Evolutionary conservation across 345 rosid species (phyloP).

Genomic region (Geranium brycei): DNA sequence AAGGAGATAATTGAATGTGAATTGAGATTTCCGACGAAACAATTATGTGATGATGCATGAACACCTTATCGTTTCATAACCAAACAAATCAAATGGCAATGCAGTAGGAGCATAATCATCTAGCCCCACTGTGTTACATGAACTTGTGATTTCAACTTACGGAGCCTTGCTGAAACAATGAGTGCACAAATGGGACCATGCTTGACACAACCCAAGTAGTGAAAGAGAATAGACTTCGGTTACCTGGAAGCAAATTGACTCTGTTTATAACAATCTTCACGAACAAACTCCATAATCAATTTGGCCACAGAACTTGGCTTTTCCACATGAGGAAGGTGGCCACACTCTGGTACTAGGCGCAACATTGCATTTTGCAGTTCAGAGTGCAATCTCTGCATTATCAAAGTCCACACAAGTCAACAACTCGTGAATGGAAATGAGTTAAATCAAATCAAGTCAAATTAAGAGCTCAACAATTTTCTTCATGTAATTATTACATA

Average conservation of each 20-base stretch:
- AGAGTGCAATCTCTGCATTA: constrained; percentile 52
- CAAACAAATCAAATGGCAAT: too few species aligned
- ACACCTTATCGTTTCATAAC: background rate
- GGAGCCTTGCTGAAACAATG: background rate
- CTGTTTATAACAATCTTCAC: constrained; percentile 28
- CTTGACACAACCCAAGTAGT: background rate
- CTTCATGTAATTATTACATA: too few species aligned
- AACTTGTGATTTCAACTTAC: background rate
- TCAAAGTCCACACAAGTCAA: background rate
- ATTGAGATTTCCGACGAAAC: too few species aligned
- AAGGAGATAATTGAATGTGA: too few species aligned
- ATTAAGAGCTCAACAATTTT: too few species aligned
- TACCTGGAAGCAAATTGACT: constrained; percentile 17
- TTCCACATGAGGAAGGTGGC: constrained; percentile 88
- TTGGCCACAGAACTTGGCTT: constrained; percentile 43
- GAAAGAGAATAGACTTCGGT: constrained; percentile 7
- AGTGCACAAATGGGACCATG: background rate
- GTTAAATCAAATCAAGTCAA: too few species aligned
- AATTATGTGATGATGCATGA: background rate
- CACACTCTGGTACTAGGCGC: constrained; percentile 64
- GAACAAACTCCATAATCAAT: constrained; percentile 46
- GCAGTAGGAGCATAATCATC: too few species aligned
- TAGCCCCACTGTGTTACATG: too few species aligned
- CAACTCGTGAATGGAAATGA: background rate
- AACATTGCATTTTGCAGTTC: constrained; percentile 55